A percentile compares a stretch with the other conserved stretches of the same genome.
These are phyloP conservation scores for Annulohypoxylon stygium DNA, from an alignment of 495 filamentous ascomycete species.

Conservation along the genomic window DNA sequence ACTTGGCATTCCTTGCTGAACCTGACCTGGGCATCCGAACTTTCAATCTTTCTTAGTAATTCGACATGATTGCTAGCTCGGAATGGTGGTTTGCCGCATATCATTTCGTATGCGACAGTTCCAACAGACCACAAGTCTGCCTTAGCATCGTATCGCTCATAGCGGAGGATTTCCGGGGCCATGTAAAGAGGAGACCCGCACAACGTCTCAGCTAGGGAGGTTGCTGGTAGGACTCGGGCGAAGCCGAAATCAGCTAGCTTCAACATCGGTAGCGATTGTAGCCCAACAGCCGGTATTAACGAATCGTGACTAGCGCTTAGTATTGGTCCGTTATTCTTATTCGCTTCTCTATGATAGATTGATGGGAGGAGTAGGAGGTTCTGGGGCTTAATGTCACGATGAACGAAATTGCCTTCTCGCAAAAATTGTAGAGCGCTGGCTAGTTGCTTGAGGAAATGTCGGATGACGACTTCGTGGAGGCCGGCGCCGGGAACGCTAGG, in stretches of 20 bases:
- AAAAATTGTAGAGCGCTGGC: conserved; percentile 92
- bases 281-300: conserved; percentile 80
- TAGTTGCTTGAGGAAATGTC: conserved; percentile 96
- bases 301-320: conserved; percentile 78
- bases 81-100: conserved; percentile 90
- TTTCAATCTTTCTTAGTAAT: conserved; percentile 90
- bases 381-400: conserved; percentile 97
- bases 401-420: conserved; percentile 84
- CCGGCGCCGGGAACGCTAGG: conserved; percentile 83
- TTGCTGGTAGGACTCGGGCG: conserved; percentile 87
- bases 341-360: conserved; percentile 66
- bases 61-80: conserved; percentile 95
- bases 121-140: conserved; percentile 98
- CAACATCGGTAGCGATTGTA: conserved; percentile 91
- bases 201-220: conserved; percentile 92
- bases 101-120: conserved; percentile 95
- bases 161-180: conserved; percentile 97
- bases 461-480: conserved; percentile 90
- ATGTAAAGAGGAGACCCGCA: conserved; percentile 99
- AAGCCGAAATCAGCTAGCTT: conserved; percentile 99
- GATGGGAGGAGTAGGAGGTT: conserved; percentile 93
- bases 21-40: conserved; percentile 81
- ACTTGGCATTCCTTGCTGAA: conserved; percentile 80
- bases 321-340: conserved; percentile 60
- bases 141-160: conserved; percentile 97